Base-by-base conservation (phyloP, 352 stramenopile species). In the Pythium sp. region DNA sequence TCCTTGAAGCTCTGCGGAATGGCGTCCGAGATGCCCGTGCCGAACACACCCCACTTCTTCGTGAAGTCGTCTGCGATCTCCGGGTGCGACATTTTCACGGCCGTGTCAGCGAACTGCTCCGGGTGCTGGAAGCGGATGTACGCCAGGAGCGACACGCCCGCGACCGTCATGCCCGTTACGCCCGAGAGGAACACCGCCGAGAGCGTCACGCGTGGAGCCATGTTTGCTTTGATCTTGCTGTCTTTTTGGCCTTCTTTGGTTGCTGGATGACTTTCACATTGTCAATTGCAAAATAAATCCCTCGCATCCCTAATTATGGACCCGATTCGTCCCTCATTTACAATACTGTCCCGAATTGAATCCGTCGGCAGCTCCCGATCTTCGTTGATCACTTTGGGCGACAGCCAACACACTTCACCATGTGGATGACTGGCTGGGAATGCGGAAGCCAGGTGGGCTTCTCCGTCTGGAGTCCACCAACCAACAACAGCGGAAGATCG, bases 71-170 rank as follows among this genome's bases (percentile, higher is more conserved):
- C 80, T 59, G 80, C 78, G 20, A 89, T 49, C 68, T 96, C 89
- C 1, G 87, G 86, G n/a, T 83, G 81, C 57, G 82, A 88, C 78
- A 91, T 90, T 66, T 87, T 83, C 62, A 94, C 77, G 28, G 76
- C 83, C 59, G 85, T 90, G 64, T 96, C 85, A 4, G 81, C 89
- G 67, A 96, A 96, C 71, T 94, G 74, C 71, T 94, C 69, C 28
- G 89, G 87, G 69, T 93, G 79, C 76, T 94, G 73, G 69, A 94
- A 94, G 70, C 89, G 86, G 46, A 90, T 77, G 77, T 95, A 94
- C 34, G 81, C 73, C 51, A 96, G 76, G 57, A 96, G 72, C 22
- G 81, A 92, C n/a, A 96, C 89, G 55, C 82, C 85, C 8, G 89
- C 86, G 41, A 89, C 72, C 58, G 85, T 93, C 87, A 92, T 94